phyloP scores from a whole-genome alignment of 192 early-diverging fungal genomes.

The Backusella circina region DNA sequence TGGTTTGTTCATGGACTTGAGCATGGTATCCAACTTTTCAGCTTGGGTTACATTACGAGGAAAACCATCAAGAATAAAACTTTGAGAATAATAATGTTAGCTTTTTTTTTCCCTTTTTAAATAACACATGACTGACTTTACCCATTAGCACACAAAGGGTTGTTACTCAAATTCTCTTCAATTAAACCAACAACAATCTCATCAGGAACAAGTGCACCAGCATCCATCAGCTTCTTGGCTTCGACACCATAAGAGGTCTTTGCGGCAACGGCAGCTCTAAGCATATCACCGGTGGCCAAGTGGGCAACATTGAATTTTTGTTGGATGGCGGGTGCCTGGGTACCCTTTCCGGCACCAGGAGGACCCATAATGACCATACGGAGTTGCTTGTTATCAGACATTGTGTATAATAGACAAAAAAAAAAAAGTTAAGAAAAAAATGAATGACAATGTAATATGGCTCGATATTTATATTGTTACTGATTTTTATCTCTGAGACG shows the following conservation, averaged over 20 bases:
- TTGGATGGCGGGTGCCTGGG: constrained; percentile 95
- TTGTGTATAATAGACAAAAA: not conserved
- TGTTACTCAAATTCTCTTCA: constrained; percentile 92
- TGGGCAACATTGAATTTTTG: constrained; percentile 94
- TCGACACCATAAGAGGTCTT: constrained; percentile 90
- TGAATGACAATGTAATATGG: not conserved
- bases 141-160: constrained; percentile 94
- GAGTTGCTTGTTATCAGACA: constrained; percentile 24
- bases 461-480: not conserved
- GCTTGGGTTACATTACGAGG: constrained; percentile 97
- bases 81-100: constrained; percentile 11
- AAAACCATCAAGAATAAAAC: constrained; percentile 99
- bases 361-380: constrained; percentile 91
- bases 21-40: constrained; percentile 98
- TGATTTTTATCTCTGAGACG: not conserved
- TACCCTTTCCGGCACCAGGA: constrained; percentile 75
- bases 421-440: not conserved
- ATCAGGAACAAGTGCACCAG: constrained; percentile 95
- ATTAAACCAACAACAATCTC: constrained; percentile 98
- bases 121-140: constrained; percentile 22
- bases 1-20: constrained; percentile 66
- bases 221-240: constrained; percentile 99
- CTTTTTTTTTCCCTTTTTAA: not conserved
- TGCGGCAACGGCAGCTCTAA: constrained; percentile 89
- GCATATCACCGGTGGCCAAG: constrained; percentile 99